These are phyloP conservation scores for Rasamsonia emersonii DNA, from an alignment of 2,329 filamentous ascomycete genomes.

Conservation along the genomic window DNA sequence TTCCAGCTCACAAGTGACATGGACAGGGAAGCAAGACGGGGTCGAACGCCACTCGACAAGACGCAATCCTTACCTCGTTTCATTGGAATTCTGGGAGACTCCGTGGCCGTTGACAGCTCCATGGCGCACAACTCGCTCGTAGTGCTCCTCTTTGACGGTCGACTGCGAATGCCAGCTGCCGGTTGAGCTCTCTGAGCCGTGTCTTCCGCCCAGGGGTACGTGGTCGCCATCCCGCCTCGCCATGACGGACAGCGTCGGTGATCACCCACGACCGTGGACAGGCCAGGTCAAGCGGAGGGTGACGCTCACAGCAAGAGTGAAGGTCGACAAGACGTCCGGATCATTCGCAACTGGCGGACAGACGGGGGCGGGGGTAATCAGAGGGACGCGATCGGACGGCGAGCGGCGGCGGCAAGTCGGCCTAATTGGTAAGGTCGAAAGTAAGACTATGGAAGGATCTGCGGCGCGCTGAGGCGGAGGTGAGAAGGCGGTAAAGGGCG, in stretches of 20 bases:
- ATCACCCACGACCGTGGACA: conserved; percentile 2
- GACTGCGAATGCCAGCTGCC: conserved; percentile 33
- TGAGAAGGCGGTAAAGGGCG: too few relatives aligned
- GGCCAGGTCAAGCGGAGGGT: neutral
- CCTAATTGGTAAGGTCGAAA: too few relatives aligned
- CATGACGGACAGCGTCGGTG: conserved; percentile 18
- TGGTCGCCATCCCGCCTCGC: conserved; percentile 20
- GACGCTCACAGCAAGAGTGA: conserved; percentile 1
- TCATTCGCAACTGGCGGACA: too few relatives aligned
- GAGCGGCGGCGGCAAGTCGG: too few relatives aligned
- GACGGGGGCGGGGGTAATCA: neutral
- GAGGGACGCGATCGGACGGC: neutral
- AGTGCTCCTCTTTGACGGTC: conserved; percentile 25
- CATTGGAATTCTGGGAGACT: conserved; percentile 2
- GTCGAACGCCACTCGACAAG: too few relatives aligned
- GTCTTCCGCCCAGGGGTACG: conserved; percentile 24
- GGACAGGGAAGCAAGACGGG: too few relatives aligned
- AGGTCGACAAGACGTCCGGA: too few relatives aligned
- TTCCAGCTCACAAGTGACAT: too few relatives aligned
- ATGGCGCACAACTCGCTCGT: conserved; percentile 12
- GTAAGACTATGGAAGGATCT: too few relatives aligned
- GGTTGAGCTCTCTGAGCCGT: conserved; percentile 34
- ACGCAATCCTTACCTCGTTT: conserved; percentile 7
- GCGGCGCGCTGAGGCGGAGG: too few relatives aligned
- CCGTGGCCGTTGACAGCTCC: conserved; percentile 16